Base-by-base conservation (phyloP, 108 stramenopile genomes). In the Skeletonema menzelii region DNA sequence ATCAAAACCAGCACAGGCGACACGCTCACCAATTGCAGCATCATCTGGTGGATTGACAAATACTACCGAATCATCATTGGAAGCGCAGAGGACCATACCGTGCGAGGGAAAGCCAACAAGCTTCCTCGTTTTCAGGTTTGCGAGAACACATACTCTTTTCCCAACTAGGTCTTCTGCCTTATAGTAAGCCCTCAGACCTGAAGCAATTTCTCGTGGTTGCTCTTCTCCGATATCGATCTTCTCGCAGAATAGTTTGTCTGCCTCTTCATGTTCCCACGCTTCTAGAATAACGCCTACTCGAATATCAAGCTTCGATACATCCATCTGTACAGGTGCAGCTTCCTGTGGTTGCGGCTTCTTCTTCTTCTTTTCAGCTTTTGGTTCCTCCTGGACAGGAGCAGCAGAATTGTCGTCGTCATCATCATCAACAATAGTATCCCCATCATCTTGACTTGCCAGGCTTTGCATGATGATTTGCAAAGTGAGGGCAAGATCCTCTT, bases 21-120 rank as follows among this genome's bases (percentile, higher is more conserved):
- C 81, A 32, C 94, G 82, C 26, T 95, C 96, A 2, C 96, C 96
- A 35, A 92, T 68, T 10, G 75, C 35, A 8, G 96, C 93, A 20
- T 67, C 90, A 3, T 63, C 93, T 13, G 94, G 96, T 15, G 93
- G 91, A 12, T 93, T 90, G 0, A 97, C 75, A 60, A 98, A 80
- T 56, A 87, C 82, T 2, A 98, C 92, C 58, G 74, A 83, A 7
- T 84, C 79, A 74, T 95, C 97, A n/a, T 65, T 87, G 15, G 57
- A 77, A 12, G 97, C 96, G 59, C 94, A 95, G 47, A 98, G 80
- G 37, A 98, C 97, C 97, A 98, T 98, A 15, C 97, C 96, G 62
- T 95, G 88, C 2, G 86, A 88, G 15, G 79, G 75, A 70, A 95
- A 97, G 14, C 86, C 94, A 0, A 86, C 93, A 11, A 97, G 63